Evolutionary conservation across 2,329 filamentous ascomycete genomes (phyloP).

Genomic region (Immersiporthe knoxdaviesiana): DNA sequence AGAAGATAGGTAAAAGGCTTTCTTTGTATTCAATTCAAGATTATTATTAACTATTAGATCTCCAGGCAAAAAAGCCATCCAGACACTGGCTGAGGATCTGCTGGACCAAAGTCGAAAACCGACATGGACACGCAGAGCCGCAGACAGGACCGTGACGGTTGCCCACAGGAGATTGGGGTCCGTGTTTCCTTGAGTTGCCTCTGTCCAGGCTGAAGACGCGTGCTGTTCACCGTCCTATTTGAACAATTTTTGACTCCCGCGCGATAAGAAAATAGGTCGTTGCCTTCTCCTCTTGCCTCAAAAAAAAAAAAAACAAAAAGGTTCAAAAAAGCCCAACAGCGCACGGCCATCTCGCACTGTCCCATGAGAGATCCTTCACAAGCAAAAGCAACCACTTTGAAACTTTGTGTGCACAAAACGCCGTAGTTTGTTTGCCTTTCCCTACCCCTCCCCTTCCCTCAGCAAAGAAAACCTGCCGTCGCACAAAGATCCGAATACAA

Average conservation of each 20-base stretch:
- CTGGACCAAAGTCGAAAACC: conserved; percentile 7
- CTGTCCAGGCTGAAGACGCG: conserved; percentile 2
- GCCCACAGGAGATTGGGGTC: not conserved
- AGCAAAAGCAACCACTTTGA: conserved; percentile 5
- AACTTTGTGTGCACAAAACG: conserved; percentile 24
- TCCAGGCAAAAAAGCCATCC: conserved; percentile 15
- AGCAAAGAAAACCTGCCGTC: conserved; percentile 16
- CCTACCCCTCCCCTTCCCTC: not conserved
- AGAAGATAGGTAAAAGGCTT: conserved; percentile 2
- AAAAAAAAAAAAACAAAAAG: conserved; percentile 12
- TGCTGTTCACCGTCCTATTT: conserved; percentile 11
- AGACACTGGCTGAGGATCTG: not conserved
- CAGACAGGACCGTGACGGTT: not conserved
- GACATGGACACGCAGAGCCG: not conserved
- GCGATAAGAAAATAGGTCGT: not conserved
- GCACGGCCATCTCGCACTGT: conserved; percentile 18
- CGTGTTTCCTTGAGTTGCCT: conserved; percentile 9
- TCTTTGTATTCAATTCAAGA: conserved; percentile 14
- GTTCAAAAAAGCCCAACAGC: not conserved
- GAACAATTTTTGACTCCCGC: not conserved
- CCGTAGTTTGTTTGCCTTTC: conserved; percentile 8
- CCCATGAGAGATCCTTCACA: conserved; percentile 6
- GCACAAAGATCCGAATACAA: not conserved
- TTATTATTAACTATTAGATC: conserved; percentile 31
- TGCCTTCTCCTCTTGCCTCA: conserved; percentile 24